A percentile compares a stretch with the other conserved stretches of the same genome.
Evolutionary conservation across 2,329 filamentous ascomycete genomes (phyloP).

Genomic region (Calonectria henricotiae): DNA sequence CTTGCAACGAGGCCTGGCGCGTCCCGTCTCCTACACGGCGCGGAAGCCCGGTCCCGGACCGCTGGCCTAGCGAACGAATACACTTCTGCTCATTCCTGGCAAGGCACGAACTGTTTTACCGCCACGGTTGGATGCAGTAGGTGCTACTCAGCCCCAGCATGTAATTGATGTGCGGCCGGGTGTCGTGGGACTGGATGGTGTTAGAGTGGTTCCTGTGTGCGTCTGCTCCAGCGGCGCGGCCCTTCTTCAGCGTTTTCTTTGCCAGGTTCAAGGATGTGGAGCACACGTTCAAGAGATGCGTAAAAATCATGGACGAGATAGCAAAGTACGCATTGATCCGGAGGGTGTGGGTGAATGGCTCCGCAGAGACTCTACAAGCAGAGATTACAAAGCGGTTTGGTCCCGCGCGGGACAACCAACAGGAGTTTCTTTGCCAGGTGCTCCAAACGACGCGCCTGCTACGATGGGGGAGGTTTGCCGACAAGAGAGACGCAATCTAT

Average conservation of each 20-base stretch:
- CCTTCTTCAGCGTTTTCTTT: neutral
- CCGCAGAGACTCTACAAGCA: neutral
- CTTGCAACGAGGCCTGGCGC: neutral
- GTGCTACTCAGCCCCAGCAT: neutral
- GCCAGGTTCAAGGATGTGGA: neutral
- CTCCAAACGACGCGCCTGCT: slow-evolving; percentile 7
- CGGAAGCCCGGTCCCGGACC: neutral
- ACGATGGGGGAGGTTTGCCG: neutral
- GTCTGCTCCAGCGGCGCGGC: slow-evolving; percentile 6
- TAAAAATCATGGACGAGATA: neutral
- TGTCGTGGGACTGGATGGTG: slow-evolving; percentile 14
- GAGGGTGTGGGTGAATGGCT: slow-evolving; percentile 17
- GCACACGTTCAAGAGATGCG: neutral
- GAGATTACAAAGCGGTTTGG: slow-evolving; percentile 13
- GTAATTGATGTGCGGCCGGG: slow-evolving; percentile 3
- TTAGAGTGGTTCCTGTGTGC: slow-evolving; percentile 17
- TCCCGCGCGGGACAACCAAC: neutral
- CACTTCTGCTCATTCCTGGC: slow-evolving; percentile 5
- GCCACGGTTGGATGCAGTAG: slow-evolving; percentile 12
- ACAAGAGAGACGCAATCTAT: slow-evolving; percentile 17
- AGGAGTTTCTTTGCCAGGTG: slow-evolving; percentile 5
- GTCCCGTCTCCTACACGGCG: neutral
- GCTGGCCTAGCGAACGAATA: neutral
- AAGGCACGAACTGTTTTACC: slow-evolving; percentile 8
- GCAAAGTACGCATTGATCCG: slow-evolving; percentile 2